These are phyloP conservation scores for Noccaea bulbosa DNA, from an alignment of 345 rosid species.

Conservation along the genomic window DNA sequence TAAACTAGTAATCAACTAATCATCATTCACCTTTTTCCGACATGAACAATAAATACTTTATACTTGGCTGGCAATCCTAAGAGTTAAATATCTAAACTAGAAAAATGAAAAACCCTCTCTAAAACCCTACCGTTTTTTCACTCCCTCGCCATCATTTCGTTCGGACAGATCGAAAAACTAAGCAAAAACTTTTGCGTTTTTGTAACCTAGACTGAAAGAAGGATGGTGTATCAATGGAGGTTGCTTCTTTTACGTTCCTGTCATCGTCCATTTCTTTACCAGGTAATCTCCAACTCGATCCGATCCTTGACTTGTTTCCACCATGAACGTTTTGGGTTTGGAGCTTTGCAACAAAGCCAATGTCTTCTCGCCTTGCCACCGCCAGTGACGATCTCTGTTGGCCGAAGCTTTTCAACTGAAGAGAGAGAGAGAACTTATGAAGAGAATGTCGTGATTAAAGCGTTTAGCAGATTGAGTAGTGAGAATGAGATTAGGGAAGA, in stretches of 20 bases:
- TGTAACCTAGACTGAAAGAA: not conserved
- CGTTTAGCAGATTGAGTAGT: conserved; percentile 52
- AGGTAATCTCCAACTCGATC: conserved; percentile 47
- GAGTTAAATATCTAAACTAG: not conserved
- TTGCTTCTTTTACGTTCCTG: conserved; percentile 41
- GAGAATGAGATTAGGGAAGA: conserved; percentile 52
- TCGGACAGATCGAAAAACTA: not conserved
- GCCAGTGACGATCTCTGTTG: conserved; percentile 6
- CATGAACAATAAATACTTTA: too few species aligned
- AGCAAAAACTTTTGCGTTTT: not conserved
- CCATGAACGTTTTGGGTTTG: conserved; percentile 30
- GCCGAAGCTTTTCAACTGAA: conserved; percentile 46
- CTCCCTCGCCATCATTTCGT: not conserved
- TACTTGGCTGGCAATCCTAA: too few species aligned
- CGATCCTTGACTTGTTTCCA: conserved; percentile 43
- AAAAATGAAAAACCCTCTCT: not conserved
- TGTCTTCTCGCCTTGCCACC: conserved; percentile 7
- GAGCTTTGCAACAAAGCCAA: conserved; percentile 13
- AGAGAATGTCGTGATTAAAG: conserved; percentile 44
- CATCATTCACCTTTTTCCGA: too few species aligned
- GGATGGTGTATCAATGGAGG: conserved; percentile 34
- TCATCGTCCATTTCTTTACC: conserved; percentile 38
- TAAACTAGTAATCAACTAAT: too few species aligned
- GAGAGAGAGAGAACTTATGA: conserved; percentile 42
- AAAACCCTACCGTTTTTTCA: conserved; percentile 29